Conservation (phyloP, 305 asterid genomes). For the Rubia balearica region DNA sequence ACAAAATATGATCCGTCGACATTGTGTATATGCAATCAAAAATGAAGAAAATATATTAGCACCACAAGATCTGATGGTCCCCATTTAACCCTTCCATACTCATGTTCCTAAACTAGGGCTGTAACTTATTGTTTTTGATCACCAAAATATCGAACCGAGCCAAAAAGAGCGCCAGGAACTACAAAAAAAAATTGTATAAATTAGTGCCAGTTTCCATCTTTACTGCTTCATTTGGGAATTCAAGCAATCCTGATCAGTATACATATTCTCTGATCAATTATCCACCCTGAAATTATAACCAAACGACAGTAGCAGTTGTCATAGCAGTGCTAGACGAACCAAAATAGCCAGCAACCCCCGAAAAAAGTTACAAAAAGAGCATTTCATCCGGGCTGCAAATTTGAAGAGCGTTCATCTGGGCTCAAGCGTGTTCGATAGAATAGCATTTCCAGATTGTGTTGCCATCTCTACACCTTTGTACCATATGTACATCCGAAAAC, state of each 20-base stretch:
- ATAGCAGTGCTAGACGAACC: not conserved
- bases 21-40: too few species aligned
- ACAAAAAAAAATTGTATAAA: not conserved
- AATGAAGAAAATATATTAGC: too few species aligned
- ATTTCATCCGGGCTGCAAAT: not conserved
- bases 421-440: not conserved
- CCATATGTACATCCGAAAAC: slow-evolving; percentile 29
- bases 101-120: too few species aligned
- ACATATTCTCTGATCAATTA: not conserved
- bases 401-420: not conserved
- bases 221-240: not conserved
- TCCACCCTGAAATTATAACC: slow-evolving; percentile 1
- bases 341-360: not conserved
- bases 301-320: not conserved
- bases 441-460: slow-evolving; percentile 8
- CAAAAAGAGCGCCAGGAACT: not conserved
- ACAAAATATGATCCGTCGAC: too few species aligned
- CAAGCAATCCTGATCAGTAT: not conserved
- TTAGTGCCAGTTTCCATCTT: slow-evolving; percentile 1
- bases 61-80: too few species aligned
- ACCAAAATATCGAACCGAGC: not conserved
- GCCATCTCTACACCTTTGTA: slow-evolving; percentile 14
- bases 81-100: too few species aligned
- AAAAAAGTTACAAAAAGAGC: not conserved
- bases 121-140: too few species aligned